Evolutionary conservation across 2,329 filamentous ascomycete species (phyloP).

Genomic region (Zopfia rhizophila): DNA sequence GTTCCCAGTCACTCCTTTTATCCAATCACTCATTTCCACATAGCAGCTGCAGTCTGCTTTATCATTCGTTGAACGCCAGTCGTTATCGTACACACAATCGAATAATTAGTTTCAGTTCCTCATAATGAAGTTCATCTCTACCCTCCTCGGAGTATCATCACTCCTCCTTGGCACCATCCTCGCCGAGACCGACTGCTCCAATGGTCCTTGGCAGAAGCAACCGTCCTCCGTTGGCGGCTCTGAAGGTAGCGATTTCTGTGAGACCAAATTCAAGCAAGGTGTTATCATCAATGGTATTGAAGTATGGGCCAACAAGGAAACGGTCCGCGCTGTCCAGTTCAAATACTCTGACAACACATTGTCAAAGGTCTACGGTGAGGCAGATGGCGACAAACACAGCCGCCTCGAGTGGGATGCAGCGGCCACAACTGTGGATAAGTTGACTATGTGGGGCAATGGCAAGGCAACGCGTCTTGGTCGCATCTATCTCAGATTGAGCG

Average conservation of each 20-base stretch:
- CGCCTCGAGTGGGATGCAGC: not conserved
- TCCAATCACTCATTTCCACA: too few species aligned
- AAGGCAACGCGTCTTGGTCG: not conserved
- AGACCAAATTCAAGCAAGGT: not conserved
- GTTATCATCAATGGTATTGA: constrained; percentile 1
- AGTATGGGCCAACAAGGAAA: not conserved
- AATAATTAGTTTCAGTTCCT: too few species aligned
- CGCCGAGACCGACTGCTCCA: constrained; percentile 7
- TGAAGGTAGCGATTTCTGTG: too few species aligned
- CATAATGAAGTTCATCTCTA: too few species aligned
- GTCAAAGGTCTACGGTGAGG: not conserved
- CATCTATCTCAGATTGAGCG: not conserved
- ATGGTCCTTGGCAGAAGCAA: constrained; percentile 25
- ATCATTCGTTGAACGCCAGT: too few species aligned
- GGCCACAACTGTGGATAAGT: not conserved
- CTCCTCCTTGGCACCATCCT: too few species aligned
- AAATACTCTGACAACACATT: not conserved
- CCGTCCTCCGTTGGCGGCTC: too few species aligned
- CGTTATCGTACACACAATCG: too few species aligned
- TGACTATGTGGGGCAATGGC: not conserved
- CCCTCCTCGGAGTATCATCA: too few species aligned
- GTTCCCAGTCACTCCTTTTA: too few species aligned
- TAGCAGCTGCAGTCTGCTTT: too few species aligned
- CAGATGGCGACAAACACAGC: not conserved
- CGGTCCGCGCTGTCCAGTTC: not conserved